Percentiles rank a stretch among this genome's conserved stretches.
Evolutionary conservation across 805 yeast genomes (phyloP).

Genomic region (Sugiyamaella lignohabitans): DNA sequence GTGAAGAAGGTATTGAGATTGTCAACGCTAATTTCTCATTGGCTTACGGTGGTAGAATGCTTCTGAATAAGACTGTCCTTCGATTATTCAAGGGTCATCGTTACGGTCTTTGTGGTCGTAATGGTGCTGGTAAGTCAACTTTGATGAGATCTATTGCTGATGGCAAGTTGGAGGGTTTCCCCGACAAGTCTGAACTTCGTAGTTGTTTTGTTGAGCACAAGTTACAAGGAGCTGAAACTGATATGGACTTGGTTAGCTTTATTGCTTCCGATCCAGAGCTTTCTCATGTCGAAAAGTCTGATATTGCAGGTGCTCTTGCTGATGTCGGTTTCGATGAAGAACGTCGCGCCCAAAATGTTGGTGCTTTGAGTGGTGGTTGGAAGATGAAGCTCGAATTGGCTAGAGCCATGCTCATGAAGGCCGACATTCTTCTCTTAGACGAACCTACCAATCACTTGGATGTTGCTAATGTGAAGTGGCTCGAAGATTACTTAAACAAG

Average conservation of each 20-base stretch:
- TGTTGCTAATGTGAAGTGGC: slow-evolving; percentile 89
- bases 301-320: slow-evolving; percentile 67
- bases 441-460: slow-evolving; percentile 99
- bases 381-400: slow-evolving; percentile 97
- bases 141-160: slow-evolving; percentile 94
- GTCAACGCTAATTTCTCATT: slow-evolving; percentile 92
- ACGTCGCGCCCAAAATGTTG: slow-evolving; percentile 84
- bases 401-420: slow-evolving; percentile 97
- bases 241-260: slow-evolving; percentile 78
- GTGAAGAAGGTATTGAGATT: slow-evolving; percentile 79
- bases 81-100: slow-evolving; percentile 90
- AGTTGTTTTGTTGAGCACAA: slow-evolving; percentile 98
- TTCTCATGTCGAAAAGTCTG: slow-evolving; percentile 52
- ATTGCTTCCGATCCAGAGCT: slow-evolving; percentile 87
- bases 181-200: slow-evolving; percentile 74
- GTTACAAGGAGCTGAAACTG: slow-evolving; percentile 90
- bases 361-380: slow-evolving; percentile 98
- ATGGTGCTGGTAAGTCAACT: slow-evolving; percentile 98
- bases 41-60: slow-evolving; percentile 97
- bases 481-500: slow-evolving; percentile 74
- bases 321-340: slow-evolving; percentile 90
- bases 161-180: slow-evolving; percentile 97
- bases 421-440: slow-evolving; percentile 88
- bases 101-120: slow-evolving; percentile 96
- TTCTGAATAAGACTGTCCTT: slow-evolving; percentile 84